Conservation (phyloP, 2,329 filamentous ascomycete genomes). For the Madurella mycetomatis region DNA sequence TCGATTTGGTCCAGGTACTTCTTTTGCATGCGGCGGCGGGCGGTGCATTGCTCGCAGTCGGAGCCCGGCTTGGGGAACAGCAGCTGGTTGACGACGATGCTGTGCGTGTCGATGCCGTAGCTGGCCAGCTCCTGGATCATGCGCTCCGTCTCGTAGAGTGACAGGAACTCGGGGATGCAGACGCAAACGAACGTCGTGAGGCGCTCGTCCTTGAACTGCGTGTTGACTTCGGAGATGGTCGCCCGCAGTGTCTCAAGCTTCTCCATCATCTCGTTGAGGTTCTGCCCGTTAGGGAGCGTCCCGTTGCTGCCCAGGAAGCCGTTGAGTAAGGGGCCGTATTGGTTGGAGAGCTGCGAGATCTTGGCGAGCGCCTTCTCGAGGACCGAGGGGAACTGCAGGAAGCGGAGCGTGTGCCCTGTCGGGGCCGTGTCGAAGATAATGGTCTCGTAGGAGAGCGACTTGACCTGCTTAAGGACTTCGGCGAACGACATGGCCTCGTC, state of each 20-base stretch:
- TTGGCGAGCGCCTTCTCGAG: conserved; percentile 99
- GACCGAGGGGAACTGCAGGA: conserved; percentile 96
- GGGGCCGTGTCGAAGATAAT: conserved; percentile 99
- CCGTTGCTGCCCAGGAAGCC: conserved; percentile 72
- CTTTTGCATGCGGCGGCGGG: conserved; percentile 95
- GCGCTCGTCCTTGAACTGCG: conserved; percentile 95
- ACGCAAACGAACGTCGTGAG: conserved; percentile 98
- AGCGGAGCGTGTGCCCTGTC: conserved; percentile 95
- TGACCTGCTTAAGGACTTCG: conserved; percentile 98
- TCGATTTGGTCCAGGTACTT: conserved; percentile 99
- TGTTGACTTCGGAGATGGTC: conserved; percentile 93
- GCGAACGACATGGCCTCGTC: conserved; percentile 99
- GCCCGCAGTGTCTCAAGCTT: conserved; percentile 92
- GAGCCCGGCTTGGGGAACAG: conserved; percentile 84
- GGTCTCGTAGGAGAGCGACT: conserved; percentile 95
- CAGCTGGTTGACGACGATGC: conserved; percentile 97
- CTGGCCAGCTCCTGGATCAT: conserved; percentile 97
- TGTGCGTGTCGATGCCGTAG: conserved; percentile 93
- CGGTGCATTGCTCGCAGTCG: conserved; percentile 91
- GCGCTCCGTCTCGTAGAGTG: conserved; percentile 95
- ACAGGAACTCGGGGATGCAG: conserved; percentile 95
- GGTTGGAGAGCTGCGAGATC: conserved; percentile 84
- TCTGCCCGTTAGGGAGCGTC: conserved; percentile 81
- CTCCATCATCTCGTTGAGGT: conserved; percentile 83
- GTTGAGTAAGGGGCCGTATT: conserved; percentile 95